These are phyloP conservation scores for Crithidia acanthocephali DNA, from an alignment of 208 protist genomes.

Conservation along the genomic window DNA sequence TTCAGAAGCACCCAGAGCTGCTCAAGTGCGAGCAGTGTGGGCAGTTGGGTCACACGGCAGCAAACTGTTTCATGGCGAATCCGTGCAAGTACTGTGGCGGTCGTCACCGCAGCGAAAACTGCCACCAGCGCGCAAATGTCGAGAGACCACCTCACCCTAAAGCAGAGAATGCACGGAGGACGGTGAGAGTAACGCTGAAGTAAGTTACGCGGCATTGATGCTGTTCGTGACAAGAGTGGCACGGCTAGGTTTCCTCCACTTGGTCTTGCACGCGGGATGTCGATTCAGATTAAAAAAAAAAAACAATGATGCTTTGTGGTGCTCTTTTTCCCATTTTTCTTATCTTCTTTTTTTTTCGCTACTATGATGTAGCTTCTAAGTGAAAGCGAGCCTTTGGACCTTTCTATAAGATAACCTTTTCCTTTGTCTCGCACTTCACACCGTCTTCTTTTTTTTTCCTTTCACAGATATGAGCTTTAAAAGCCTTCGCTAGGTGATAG, in stretches of 20 bases:
- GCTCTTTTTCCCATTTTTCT: too few relatives aligned
- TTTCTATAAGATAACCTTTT: not conserved
- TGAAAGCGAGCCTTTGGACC: too few relatives aligned
- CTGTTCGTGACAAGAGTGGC: too few relatives aligned
- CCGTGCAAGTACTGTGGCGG: conserved; percentile 92
- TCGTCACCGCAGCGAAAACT: conserved; percentile 82
- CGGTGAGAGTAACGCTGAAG: not conserved
- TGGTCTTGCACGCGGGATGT: too few relatives aligned
- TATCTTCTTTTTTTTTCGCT: too few relatives aligned
- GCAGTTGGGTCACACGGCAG: conserved; percentile 79
- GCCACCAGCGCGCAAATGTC: conserved; percentile 43
- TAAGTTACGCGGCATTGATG: too few relatives aligned
- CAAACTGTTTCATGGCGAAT: conserved; percentile 80
- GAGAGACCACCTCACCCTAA: not conserved
- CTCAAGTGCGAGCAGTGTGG: conserved; percentile 88
- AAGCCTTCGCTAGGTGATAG: too few relatives aligned
- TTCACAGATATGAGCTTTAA: too few relatives aligned
- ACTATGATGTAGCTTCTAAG: too few relatives aligned
- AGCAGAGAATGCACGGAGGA: not conserved
- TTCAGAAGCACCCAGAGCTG: conserved; percentile 77
- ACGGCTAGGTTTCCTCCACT: too few relatives aligned
- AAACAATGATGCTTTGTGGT: too few relatives aligned
- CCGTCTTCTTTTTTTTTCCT: not conserved
- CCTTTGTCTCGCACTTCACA: not conserved
- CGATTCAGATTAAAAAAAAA: too few relatives aligned